Evolutionary conservation across 2,329 filamentous ascomycete genomes (phyloP), one percentile per base, ranked within the genome.

Genomic region (Cladosporium sp.): DNA sequence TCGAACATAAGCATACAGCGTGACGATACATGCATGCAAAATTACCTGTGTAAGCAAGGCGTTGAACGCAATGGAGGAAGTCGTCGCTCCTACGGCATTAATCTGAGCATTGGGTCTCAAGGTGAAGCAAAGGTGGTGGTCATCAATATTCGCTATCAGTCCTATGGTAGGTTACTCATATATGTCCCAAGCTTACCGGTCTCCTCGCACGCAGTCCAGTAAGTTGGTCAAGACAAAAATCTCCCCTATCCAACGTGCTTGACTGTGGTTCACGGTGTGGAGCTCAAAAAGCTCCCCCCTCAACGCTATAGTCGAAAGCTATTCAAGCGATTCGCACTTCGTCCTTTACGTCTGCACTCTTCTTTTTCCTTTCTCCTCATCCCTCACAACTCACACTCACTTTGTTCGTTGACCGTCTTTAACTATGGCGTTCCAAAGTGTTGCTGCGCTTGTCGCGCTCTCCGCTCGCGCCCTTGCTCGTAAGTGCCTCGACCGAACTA

Each of bases 351-450:
- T 15, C 25, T 22, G 38, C 34, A 20, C 22, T 39, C n/a, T 37
- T 22, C 30, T 22, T 36, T 25, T 45, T 25, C 17, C 39, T 43
- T 17, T 20, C 30, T 49, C 15, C 12, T 19, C 47, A 37, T 17
- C n/a, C 28, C 17, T 12, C 17, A 30, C 30, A 45, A 19, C 40
- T 7, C 15, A 47, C 54, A 30, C 34, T 56, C 54, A 30, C 54
- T 49, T 38, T 7, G 11, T 34, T 45, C 8, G 30, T 39, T 20
- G 19, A 12, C 38, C 38, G 20, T 30, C 40, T n/a, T 17, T 36
- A 17, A 19, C 20, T 3, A 56, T 56, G 54, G 54, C 54, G n/a
- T 56, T 56, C 36, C 54, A 40, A n/a, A 56, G 54, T 34, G 28
- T 42, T 3, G 36, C 25, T 34, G 54, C 42, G 42, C 54, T 56